Evolutionary conservation across 345 rosid species (phyloP).

Genomic region (Conringia planisiliqua): DNA sequence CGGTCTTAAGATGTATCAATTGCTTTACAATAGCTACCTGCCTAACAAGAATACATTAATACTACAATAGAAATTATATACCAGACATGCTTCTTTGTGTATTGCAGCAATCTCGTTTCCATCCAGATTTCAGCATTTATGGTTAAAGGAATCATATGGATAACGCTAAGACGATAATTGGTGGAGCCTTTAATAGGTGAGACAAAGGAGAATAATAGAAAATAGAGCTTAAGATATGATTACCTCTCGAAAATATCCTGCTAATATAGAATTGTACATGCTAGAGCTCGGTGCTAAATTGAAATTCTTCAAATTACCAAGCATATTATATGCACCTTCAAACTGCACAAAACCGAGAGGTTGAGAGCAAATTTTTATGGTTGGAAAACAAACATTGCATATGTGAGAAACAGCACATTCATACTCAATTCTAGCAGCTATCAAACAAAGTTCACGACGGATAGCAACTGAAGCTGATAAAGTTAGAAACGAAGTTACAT

Average conservation of each 20-base stretch:
- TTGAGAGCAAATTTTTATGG: not conserved
- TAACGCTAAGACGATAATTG: not conserved
- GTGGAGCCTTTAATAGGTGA: not conserved
- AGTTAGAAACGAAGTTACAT: conserved; percentile 48
- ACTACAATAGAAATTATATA: not conserved
- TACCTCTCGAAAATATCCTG: conserved; percentile 81
- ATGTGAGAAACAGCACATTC: conserved; percentile 14
- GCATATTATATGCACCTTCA: conserved; percentile 69
- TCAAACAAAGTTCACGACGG: not conserved
- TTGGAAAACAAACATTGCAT: not conserved
- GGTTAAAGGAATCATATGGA: not conserved
- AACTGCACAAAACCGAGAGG: conserved; percentile 45
- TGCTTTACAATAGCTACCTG: not conserved
- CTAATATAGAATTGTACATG: conserved; percentile 81
- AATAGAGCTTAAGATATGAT: conserved; percentile 1
- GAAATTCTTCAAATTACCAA: conserved; percentile 57
- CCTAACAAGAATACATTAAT: not conserved
- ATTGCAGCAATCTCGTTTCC: not conserved
- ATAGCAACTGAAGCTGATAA: conserved; percentile 7
- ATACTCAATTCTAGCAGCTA: not conserved
- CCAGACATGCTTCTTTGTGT: not conserved
- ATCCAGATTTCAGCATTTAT: not conserved
- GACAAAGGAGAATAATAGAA: not conserved
- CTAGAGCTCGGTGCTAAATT: conserved; percentile 48
- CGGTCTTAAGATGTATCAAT: not conserved